These are phyloP conservation scores for Picochlorum sp. DNA, from an alignment of 139 green algal genomes.

Conservation along the genomic window DNA sequence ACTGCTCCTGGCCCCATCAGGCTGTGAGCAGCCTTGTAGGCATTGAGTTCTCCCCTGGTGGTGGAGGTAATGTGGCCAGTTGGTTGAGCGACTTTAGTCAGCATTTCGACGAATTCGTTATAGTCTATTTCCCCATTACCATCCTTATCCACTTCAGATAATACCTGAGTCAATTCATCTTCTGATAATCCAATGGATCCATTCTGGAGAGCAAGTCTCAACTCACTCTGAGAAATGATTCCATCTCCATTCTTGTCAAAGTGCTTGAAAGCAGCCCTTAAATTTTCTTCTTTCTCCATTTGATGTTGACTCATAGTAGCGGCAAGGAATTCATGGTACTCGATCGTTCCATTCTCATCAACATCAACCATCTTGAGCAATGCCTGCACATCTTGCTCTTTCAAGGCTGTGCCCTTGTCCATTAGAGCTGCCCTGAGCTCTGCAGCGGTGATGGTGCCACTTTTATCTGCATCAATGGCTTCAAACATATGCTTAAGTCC, in stretches of 20 bases:
- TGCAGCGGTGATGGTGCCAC: conserved; percentile 82
- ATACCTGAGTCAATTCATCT: conserved; percentile 28
- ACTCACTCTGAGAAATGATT: conserved; percentile 53
- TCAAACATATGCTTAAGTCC: conserved; percentile 83
- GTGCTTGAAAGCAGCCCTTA: conserved; percentile 59
- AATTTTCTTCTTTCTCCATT: conserved; percentile 66
- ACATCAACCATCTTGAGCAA: conserved; percentile 73
- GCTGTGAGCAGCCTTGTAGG: conserved; percentile 15
- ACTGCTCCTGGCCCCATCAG: neutral
- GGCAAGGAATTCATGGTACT: conserved; percentile 88
- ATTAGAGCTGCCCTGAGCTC: conserved; percentile 68
- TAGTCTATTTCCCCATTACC: conserved; percentile 64
- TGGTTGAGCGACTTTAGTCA: conserved; percentile 8
- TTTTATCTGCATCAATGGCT: conserved; percentile 80
- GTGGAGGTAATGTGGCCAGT: neutral
- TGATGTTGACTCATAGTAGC: conserved; percentile 74
- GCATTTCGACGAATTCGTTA: conserved; percentile 65
- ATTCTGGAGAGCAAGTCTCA: conserved; percentile 38
- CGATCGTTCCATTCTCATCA: conserved; percentile 74
- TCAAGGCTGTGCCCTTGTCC: conserved; percentile 57
- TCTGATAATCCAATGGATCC: neutral
- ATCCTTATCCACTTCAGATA: conserved; percentile 56
- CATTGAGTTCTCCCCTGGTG: conserved; percentile 12
- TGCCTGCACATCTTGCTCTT: conserved; percentile 47
- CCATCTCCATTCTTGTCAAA: conserved; percentile 70